phyloP scores from a whole-genome alignment of 2,329 filamentous ascomycete genomes.

The Colletotrichum sp. region DNA sequence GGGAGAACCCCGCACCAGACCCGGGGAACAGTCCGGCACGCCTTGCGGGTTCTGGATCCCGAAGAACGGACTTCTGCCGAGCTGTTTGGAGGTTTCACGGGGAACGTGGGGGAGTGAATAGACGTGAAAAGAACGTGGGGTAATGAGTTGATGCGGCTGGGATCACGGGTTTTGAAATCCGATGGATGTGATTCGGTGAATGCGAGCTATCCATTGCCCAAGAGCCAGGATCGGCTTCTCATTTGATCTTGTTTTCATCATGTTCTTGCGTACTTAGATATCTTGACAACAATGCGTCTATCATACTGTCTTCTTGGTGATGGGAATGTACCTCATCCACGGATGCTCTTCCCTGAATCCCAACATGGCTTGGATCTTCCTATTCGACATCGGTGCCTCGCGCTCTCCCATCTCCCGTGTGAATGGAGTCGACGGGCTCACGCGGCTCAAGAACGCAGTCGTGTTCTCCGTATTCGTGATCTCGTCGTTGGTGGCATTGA shows the following conservation, averaged over 20 bases:
- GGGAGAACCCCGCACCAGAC: not conserved
- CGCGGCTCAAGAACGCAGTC: slow-evolving; percentile 54
- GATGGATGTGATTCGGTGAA: not conserved
- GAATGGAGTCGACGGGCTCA: slow-evolving; percentile 53
- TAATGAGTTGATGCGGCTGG: not conserved
- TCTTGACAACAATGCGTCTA: not conserved
- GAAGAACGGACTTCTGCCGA: not conserved
- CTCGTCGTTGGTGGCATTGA: slow-evolving; percentile 68
- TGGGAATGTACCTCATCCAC: slow-evolving; percentile 42
- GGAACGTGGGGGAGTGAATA: not conserved
- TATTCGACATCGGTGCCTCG: slow-evolving; percentile 66
- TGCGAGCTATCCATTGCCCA: not conserved
- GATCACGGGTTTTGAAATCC: not conserved
- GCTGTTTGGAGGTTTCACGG: not conserved
- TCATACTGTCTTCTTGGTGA: not conserved
- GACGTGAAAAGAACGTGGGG: not conserved
- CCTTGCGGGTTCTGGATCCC: not conserved
- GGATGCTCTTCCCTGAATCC: slow-evolving; percentile 65
- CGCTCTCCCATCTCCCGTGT: slow-evolving; percentile 61
- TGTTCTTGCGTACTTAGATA: not conserved
- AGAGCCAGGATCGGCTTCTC: not conserved
- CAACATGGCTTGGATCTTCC: slow-evolving; percentile 62
- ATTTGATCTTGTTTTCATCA: not conserved
- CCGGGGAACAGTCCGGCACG: not conserved
- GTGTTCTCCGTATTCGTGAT: slow-evolving; percentile 61